Evolutionary conservation across 345 rosid genomes (phyloP), one percentile per base, ranked within the genome.

Genomic region (Lepidium sativum): DNA sequence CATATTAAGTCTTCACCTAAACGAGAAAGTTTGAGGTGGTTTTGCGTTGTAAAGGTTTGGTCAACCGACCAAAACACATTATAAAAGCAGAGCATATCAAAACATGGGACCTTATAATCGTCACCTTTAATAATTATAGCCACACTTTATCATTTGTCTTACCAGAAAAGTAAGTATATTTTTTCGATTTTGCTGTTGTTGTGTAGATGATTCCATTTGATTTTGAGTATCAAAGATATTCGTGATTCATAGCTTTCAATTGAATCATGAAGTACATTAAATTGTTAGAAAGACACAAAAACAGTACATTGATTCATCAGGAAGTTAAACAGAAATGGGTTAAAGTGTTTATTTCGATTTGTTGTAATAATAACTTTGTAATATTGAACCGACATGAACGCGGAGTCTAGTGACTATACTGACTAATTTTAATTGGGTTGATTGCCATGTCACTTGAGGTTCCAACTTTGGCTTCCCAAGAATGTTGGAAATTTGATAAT

Each of bases 21-120:
- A 58, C 61, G 15, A 41, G 16, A 52, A 60, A 4, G 45, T 37
- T 27, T 42, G 45, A 52, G 32, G 68, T 52, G 54, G 74, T 60
- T 12, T 52, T 10, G 68, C 20, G 67, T 69, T 70, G 69, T 63
- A 55, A 70, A 54, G 63, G 63, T 47, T 63, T 54, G 75, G 75
- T 70, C 75, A 70, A 47, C 64, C 69, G 64, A 70, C 75, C 57
- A 54, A 44, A 43, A 38, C 69, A 70, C 63, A 52, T 44, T 63
- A 15, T 63, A 70, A 70, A n/a, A 63, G 64, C 2, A 63, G 25
- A 62, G 58, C 33, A 45, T 27, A 70, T 70, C 75, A 20, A 37
- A 62, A 63, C 54, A 70, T 70, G 63, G 74, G 69, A 27, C 69
- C 69, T 70, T 29, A 3, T 12, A 37, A 70, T 70, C 74, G 15